A percentile compares a stretch with the other conserved stretches of the same genome.
These are phyloP conservation scores for Hygrophorus russula DNA, from an alignment of 768 basidiomycete species.

Conservation along the genomic window DNA sequence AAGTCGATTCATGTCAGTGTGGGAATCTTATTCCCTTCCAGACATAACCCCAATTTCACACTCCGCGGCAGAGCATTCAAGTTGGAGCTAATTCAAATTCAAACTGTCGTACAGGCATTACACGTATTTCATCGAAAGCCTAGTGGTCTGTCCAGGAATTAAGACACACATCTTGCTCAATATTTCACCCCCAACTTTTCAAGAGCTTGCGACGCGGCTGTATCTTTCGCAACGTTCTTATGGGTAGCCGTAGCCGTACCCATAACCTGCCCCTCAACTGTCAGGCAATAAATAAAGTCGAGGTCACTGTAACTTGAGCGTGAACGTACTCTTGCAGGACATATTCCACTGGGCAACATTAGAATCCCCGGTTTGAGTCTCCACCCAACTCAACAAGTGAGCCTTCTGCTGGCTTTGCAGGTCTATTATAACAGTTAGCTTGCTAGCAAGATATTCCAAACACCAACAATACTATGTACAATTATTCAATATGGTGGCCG, in stretches of 20 bases:
- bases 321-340: conserved; percentile 45
- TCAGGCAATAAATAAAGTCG: neutral
- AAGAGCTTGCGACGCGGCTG: conserved; percentile 32
- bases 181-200: neutral
- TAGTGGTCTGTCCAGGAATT: too few relatives aligned
- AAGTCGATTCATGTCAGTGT: conserved; percentile 16
- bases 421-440: conserved; percentile 12
- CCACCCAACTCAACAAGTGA: conserved; percentile 29
- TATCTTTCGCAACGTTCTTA: conserved; percentile 36
- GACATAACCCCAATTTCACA: conserved; percentile 7
- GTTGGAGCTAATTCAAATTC: too few relatives aligned
- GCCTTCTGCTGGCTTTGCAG: conserved; percentile 14
- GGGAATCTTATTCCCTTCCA: conserved; percentile 3
- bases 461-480: conserved; percentile 19
- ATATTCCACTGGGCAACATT: conserved; percentile 37
- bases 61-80: conserved; percentile 10
- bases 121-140: neutral
- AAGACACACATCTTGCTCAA: neutral
- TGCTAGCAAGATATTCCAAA: neutral
- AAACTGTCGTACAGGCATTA: too few relatives aligned
- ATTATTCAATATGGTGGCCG: conserved; percentile 31
- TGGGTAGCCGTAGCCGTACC: conserved; percentile 34
- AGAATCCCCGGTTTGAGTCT: conserved; percentile 27
- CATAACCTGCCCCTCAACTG: conserved; percentile 36
- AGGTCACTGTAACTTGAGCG: neutral